Evolutionary conservation across 1,284 basidiomycete genomes (phyloP).

Genomic region (Leccinum cinnamomeum): DNA sequence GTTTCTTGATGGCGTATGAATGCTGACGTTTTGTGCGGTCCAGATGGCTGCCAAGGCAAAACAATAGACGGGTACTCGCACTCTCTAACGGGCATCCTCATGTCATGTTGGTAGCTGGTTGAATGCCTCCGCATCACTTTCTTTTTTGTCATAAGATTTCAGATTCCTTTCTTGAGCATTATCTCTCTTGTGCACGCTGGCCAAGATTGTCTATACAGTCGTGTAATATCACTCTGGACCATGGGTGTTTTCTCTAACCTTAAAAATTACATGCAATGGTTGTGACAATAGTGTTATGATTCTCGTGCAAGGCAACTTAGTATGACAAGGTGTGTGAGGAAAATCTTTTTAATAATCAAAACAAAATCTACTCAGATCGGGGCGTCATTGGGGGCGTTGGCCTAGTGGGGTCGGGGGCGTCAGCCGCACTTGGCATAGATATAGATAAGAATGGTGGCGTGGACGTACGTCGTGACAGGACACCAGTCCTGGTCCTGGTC

Average conservation of each 20-base stretch:
- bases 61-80: background rate
- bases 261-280: slow-evolving; percentile 8
- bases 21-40: slow-evolving; percentile 22
- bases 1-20: slow-evolving; percentile 6
- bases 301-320: background rate
- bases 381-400: background rate
- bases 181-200: slow-evolving; percentile 3
- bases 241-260: slow-evolving; percentile 1
- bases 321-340: background rate
- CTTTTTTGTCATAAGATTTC: background rate
- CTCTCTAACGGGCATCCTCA: slow-evolving; percentile 2
- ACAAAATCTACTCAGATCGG: background rate
- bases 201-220: slow-evolving; percentile 20
- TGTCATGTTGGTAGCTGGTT: slow-evolving; percentile 1
- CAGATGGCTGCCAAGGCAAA: slow-evolving; percentile 1
- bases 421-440: background rate
- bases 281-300: slow-evolving; percentile 1
- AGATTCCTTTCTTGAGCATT: background rate
- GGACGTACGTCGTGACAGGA: background rate
- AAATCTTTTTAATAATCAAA: background rate
- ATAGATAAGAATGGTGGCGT: background rate
- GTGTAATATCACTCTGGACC: slow-evolving; percentile 30
- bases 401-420: background rate
- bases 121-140: slow-evolving; percentile 3
- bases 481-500: background rate